Evolutionary conservation across 768 basidiomycete species (phyloP), one percentile per base, ranked within the genome.

Genomic region (Trametes gibbosa): DNA sequence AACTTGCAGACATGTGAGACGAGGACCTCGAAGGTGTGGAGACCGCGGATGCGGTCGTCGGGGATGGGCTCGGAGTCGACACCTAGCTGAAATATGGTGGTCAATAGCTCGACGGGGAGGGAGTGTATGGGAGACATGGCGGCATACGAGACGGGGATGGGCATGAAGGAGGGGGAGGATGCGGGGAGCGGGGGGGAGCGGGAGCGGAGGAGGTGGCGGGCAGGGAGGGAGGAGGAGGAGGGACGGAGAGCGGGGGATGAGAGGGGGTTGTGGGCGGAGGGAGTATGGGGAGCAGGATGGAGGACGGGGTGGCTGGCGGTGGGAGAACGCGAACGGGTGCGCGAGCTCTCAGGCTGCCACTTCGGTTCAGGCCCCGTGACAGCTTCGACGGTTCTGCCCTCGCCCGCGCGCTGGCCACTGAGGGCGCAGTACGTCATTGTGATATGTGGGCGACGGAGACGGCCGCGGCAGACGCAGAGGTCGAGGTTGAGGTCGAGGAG

Each of bases 1-100:
- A 77, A 75, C 6, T 65, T 74, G 64, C 80, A 86, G 37, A 86
- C 80, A 67, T 85, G 84, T 14, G 84, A 85, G 24, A 81, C 80
- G 39, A 77, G 56, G 55, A 85, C 72, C 67, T 84, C 83, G 65
- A 84, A 83, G 52, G 76, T 75, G 17, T 77, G 76, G 0, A 76
- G 4, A 75, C 75, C n/a, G 72, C 64, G 19, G 74, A 71, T 63
- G 29, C 81, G 81, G 23, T 69, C 62, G 67, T 79, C 79, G 1
- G 78, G 79, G 48, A 77, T 60, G 21, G 63, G 72, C 55, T 79
- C 76, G 53, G 73, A 74, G 29, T 69, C 70, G 43, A 79, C 73
- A 56, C 83, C 84, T n/a, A 84, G 73, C 56, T 77, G 63, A 69
- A 86, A 85, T 21, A 87, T 66, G 55, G 66, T 63, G 27, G 66